Percentiles rank a stretch among this genome's conserved stretches.
Evolutionary conservation across 2,329 filamentous ascomycete species (phyloP).

Genomic region (Magnaporthiopsis incrustans): DNA sequence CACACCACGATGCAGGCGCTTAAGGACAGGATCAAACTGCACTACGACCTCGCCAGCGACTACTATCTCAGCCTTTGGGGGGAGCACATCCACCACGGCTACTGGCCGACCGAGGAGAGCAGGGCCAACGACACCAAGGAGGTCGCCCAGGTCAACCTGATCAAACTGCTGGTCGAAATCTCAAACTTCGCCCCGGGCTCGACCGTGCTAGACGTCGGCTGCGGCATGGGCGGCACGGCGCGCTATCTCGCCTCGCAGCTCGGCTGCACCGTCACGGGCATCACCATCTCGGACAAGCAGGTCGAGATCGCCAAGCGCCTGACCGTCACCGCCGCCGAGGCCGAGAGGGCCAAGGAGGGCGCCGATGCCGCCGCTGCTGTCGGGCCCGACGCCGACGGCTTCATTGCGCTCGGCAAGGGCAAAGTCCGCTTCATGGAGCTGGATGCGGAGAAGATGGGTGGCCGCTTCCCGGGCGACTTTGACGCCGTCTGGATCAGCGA

Average conservation of each 20-base stretch:
- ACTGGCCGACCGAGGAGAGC: conserved; percentile 41
- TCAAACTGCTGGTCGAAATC: conserved; percentile 44
- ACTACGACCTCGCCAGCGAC: conserved; percentile 54
- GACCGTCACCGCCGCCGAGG: conserved; percentile 27
- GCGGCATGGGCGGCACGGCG: conserved; percentile 51
- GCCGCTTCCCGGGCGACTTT: conserved; percentile 39
- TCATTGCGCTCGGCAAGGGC: conserved; percentile 32
- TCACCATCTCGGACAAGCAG: conserved; percentile 52
- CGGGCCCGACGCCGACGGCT: conserved; percentile 22
- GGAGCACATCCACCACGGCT: conserved; percentile 56
- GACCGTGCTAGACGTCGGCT: conserved; percentile 51
- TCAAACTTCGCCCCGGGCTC: conserved; percentile 23
- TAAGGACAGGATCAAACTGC: conserved; percentile 50
- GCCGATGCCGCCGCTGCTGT: conserved; percentile 4
- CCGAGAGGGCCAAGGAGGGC: conserved; percentile 7
- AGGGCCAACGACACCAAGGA: conserved; percentile 46
- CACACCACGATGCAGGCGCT: conserved; percentile 40
- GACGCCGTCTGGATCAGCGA: conserved; percentile 56
- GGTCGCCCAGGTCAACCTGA: conserved; percentile 47
- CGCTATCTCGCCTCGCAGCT: conserved; percentile 45
- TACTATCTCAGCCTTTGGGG: conserved; percentile 57
- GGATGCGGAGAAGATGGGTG: conserved; percentile 53
- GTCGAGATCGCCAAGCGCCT: conserved; percentile 50
- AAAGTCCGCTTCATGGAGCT: conserved; percentile 48
- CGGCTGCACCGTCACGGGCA: conserved; percentile 46